Base-by-base conservation (phyloP, 306 rosid genomes). In the Glycine latifolia region DNA sequence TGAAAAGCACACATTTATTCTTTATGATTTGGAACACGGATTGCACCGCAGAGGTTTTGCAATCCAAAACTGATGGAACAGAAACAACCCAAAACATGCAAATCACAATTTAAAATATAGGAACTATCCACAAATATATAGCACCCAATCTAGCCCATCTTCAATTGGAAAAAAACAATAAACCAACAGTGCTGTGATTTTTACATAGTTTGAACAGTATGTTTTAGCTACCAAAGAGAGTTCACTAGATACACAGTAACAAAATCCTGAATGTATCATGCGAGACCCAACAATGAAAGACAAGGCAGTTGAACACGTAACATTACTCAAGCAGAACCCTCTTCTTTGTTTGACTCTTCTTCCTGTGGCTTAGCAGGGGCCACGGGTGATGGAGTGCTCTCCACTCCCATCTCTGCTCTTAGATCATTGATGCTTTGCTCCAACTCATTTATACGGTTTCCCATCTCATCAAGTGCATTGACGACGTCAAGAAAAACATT, bases 381-480 rank as follows among this genome's bases (percentile, higher is more conserved):
- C 56, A 62, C 17, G 3, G 97, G 97, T 43, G 97, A 88, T 20
- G 96, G 92, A 62, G 92, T 84, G 81, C 94, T 80, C 85, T 94
- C 94, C 35, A 89, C 87, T 26, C 97, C 97, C 91, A 94, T 91
- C 90, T 94, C 98, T 66, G 92, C 65, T 85, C 85, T 89, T 44
- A 94, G 82, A 53, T 94, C 97, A 10, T 87, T 88, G 75, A 94
- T 90, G 89, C 91, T 94, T 67, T 86, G 87, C 89, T 94, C 98
- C 93, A 94, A 80, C 73, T 94, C 98, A 54, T 87, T 90, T 76
- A 94, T 94, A 67, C 98, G 93, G 83, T 76, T 67, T 67, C 98
- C 98, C 97, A 94, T 91, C 81, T 94, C 98, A 73, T 94, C 98
- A 15, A 94, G 98, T 94, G 85, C 85, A 87, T 72, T 54, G 66